Base-by-base conservation (phyloP, 208 protist species). In the Leishmania turanica region DNA sequence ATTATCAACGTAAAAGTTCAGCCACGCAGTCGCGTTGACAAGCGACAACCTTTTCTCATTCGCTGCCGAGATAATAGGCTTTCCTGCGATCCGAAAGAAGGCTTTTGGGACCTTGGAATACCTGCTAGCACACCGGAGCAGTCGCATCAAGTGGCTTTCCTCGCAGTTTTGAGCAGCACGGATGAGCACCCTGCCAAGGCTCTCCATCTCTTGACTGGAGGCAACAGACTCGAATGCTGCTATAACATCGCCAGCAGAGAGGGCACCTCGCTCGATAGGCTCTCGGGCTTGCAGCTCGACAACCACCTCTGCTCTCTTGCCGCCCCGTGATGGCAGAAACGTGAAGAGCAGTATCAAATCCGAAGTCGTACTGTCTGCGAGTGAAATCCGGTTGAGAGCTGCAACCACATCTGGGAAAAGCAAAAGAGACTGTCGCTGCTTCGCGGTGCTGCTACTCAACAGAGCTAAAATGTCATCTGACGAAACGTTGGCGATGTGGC, bases 41-140 rank as follows among this genome's bases (percentile, higher is more conserved):
- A 80, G 79, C 0, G 92, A 86, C 56, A 97, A 82, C 42, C 66
- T 37, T 24, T 78, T 64, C 72, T 66, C 74, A 19, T 76, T 79
- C 1, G 80, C 77, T 1, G 89, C 62, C 9, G 75, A 70, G 17
- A 94, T 47, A n/a, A 97, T 70, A 3, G 76, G 47, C 42, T 75
- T 88, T 37, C 94, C 94, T 3, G 91, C 77, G 37, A 95, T 81
- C 7, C 92, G 86, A 73, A 91, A 97, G 68, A 90, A 87, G 6
- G 78, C 64, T 56, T 93, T 93, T 1, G 92, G 88, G 66, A 89
- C 83, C 4, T 70, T 73, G 8, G 87, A 54, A 21, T 87, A 75
- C 17, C 45, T n/a, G 31, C 65, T 78, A 19, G 89, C 77, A 7
- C 80, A 83, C n/a, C 89, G 85, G 19, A 92, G 84, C 13, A 96